Conservation (phyloP, 352 stramenopile species). For the Labyrinthula sp. region DNA sequence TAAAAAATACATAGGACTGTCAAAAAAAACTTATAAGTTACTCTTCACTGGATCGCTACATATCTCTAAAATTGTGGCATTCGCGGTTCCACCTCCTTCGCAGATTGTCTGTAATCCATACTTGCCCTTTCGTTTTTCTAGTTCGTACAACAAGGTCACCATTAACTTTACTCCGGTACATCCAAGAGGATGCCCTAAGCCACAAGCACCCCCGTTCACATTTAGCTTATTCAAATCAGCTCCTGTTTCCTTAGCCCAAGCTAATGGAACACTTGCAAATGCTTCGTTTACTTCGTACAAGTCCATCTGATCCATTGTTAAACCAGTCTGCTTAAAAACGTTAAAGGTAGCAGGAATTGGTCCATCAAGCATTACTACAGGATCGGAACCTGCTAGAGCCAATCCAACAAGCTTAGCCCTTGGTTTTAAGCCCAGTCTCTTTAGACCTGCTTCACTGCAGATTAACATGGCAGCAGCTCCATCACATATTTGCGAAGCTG, state of each 20-base stretch:
- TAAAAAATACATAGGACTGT: too few relatives aligned
- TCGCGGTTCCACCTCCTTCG: slow-evolving; percentile 33
- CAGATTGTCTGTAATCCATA: slow-evolving; percentile 32
- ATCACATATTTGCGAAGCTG: slow-evolving; percentile 84
- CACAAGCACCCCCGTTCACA: slow-evolving; percentile 78
- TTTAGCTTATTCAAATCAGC: slow-evolving; percentile 67
- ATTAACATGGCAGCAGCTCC: slow-evolving; percentile 77
- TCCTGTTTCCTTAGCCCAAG: slow-evolving; percentile 80
- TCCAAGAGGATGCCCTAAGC: slow-evolving; percentile 74
- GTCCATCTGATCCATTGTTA: slow-evolving; percentile 75
- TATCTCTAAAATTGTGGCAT: slow-evolving; percentile 34
- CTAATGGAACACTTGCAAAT: slow-evolving; percentile 82
- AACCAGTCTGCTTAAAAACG: slow-evolving; percentile 58
- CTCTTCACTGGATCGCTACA: too few relatives aligned
- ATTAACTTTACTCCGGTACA: slow-evolving; percentile 30
- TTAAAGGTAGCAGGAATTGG: slow-evolving; percentile 74
- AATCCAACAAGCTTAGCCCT: slow-evolving; percentile 73
- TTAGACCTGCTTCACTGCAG: slow-evolving; percentile 64
- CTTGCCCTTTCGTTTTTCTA: slow-evolving; percentile 20
- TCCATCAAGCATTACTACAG: slow-evolving; percentile 88
- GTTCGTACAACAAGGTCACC: slow-evolving; percentile 29
- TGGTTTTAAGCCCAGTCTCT: slow-evolving; percentile 67
- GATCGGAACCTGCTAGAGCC: slow-evolving; percentile 71
- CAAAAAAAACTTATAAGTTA: too few relatives aligned
- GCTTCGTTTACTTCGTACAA: slow-evolving; percentile 96